phyloP scores from a whole-genome alignment of 176 grass and related monocot species.

The Phragmites australis region DNA sequence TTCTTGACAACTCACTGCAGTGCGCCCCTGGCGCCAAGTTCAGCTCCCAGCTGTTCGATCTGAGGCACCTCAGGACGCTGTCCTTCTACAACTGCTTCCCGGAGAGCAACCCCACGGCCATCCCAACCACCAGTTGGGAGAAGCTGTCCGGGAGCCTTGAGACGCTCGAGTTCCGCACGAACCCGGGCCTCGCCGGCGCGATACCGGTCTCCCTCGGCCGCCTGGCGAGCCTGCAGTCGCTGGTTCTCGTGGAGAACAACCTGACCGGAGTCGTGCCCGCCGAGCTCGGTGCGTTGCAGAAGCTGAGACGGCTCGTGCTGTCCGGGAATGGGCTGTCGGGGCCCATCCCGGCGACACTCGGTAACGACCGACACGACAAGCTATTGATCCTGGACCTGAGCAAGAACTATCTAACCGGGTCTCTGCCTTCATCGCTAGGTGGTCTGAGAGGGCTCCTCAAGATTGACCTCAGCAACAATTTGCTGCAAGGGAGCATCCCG shows the following conservation, averaged over 20 bases:
- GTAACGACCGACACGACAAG: slow-evolving; percentile 33
- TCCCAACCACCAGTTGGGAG: slow-evolving; percentile 65
- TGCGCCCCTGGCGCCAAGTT: slow-evolving; percentile 61
- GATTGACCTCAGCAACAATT: slow-evolving; percentile 86
- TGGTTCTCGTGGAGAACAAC: slow-evolving; percentile 77
- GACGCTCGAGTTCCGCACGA: slow-evolving; percentile 75
- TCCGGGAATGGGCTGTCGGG: slow-evolving; percentile 68
- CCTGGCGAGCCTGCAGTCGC: slow-evolving; percentile 64
- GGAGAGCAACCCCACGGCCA: slow-evolving; percentile 26
- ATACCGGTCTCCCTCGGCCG: slow-evolving; percentile 57
- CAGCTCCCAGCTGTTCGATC: slow-evolving; percentile 65
- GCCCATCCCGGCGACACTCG: slow-evolving; percentile 59
- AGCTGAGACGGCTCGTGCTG: slow-evolving; percentile 68
- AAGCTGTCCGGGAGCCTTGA: slow-evolving; percentile 57
- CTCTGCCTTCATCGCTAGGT: slow-evolving; percentile 68
- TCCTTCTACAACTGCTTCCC: slow-evolving; percentile 82
- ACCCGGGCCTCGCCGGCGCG: slow-evolving; percentile 51
- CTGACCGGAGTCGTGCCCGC: slow-evolving; percentile 54
- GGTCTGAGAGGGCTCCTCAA: slow-evolving; percentile 63
- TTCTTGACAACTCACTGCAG: slow-evolving; percentile 84
- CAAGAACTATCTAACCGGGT: slow-evolving; percentile 54
- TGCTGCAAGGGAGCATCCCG: slow-evolving; percentile 55
- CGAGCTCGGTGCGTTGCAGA: slow-evolving; percentile 51
- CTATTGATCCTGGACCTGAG: slow-evolving; percentile 66
- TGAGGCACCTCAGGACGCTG: slow-evolving; percentile 68